Base-by-base conservation (phyloP, 176 grass and related monocot species). In the Phoenix dactylifera region DNA sequence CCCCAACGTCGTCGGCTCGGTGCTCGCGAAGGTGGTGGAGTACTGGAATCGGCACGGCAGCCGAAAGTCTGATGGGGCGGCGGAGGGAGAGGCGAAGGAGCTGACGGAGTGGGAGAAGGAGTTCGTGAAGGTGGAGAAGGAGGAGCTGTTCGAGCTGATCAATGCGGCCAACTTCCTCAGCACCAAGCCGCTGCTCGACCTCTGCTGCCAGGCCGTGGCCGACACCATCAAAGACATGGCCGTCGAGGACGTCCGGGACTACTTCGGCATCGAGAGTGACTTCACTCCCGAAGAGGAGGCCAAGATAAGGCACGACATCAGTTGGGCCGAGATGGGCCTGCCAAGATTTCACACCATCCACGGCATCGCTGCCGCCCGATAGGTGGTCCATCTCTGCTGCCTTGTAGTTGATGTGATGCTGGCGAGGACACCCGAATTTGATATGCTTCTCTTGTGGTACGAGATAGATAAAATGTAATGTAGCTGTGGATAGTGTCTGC, bases 31-130 rank as follows among this genome's bases (percentile, higher is more conserved):
- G 55, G 50, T 68, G 26, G 39, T 76, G 22, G 44, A 58, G 7
- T 76, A 30, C 44, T 76, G 73, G 73, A 59, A n/a, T 5, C 26
- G 51, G 14, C 72, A 75, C n/a, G 4, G 4, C 1, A 4, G 35
- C 9, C 9, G 10, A 12, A 44, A 44, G 35, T 9, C 20, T 20
- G 20, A 20, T 20, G 20, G 12, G 35, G 35, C 4, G 29, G 29
- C 5, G 4, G 24, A 25, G 24, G 24, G 6, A 17, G 57, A 50
- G 18, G 49, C 30, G 16, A 3, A 54, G 16, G 4, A 65, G 7
- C 14, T 26, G 3, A 25, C 5, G 14, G 20, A 26, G 9, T 67
- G 52, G 63, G 53, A 60, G 35, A 28, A 25, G 63, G 24, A 16
- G 14, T 76, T 76, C 24, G 24, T 61, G 15, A 24, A 58, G 16